phyloP scores from a whole-genome alignment of 257 asterid genomes.

The Dorcoceras hygrometricum region DNA sequence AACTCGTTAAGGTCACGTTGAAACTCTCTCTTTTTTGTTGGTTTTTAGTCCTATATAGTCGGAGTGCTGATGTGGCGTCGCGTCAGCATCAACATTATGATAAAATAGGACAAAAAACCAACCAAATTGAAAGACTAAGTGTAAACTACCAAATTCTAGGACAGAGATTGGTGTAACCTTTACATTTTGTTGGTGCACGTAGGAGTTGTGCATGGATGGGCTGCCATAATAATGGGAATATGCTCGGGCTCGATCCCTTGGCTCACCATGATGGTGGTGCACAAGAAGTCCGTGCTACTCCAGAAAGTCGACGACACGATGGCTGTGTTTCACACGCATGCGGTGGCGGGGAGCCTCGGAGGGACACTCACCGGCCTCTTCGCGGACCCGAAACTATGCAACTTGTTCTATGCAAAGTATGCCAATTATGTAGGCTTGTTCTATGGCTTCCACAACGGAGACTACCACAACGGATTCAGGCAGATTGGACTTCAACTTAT shows the following conservation, averaged over 20 bases:
- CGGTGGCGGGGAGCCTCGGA: slow-evolving; percentile 64
- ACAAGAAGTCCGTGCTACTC: slow-evolving; percentile 62
- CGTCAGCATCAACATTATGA: no score
- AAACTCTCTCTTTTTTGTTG: no score
- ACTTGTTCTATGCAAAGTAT: slow-evolving; percentile 38
- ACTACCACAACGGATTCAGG: slow-evolving; percentile 36
- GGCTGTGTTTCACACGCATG: slow-evolving; percentile 83
- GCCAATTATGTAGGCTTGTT: slow-evolving; percentile 41
- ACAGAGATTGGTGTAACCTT: no score
- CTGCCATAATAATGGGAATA: slow-evolving; percentile 66
- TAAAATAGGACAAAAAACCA: no score
- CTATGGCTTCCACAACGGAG: slow-evolving; percentile 44
- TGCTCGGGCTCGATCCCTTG: slow-evolving; percentile 80
- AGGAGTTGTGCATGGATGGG: slow-evolving; percentile 82
- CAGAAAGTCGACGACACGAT: slow-evolving; percentile 75
- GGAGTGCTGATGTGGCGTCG: no score
- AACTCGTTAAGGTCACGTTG: no score
- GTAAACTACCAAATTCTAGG: no score
- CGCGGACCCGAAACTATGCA: slow-evolving; percentile 53
- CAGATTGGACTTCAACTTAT: slow-evolving; percentile 54
- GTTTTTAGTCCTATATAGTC: no score
- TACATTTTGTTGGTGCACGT: slow-evolving; percentile 1
- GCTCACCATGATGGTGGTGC: slow-evolving; percentile 83
- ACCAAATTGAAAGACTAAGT: no score
- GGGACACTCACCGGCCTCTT: slow-evolving; percentile 65